A percentile compares a stretch with the other conserved stretches of the same genome.
These are phyloP conservation scores for Alternaria ethzedia DNA, from an alignment of 2,329 filamentous ascomycete species.

Conservation along the genomic window DNA sequence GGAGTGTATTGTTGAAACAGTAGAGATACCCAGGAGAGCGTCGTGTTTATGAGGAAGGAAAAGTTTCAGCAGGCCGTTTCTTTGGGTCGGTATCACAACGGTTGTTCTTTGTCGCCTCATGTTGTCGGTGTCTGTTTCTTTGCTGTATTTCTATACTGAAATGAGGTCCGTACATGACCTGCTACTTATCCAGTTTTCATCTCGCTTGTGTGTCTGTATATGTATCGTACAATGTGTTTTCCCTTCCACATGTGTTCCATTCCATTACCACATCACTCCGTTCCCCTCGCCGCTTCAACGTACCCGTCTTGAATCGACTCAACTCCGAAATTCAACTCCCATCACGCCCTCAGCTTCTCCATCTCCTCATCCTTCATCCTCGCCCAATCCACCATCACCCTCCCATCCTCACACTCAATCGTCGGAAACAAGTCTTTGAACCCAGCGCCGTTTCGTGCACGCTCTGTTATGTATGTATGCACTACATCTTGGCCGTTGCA, in stretches of 20 bases:
- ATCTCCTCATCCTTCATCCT: slow-evolving; percentile 26
- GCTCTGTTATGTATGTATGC: slow-evolving; percentile 18
- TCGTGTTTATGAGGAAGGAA: not conserved
- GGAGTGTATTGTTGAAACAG: not conserved
- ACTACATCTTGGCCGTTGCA: slow-evolving; percentile 26
- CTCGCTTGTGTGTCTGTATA: not conserved
- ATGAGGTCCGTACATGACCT: not conserved
- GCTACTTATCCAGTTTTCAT: not conserved
- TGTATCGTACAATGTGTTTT: not conserved
- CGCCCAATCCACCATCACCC: slow-evolving; percentile 36
- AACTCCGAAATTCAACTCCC: too few relatives aligned
- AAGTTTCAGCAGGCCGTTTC: not conserved
- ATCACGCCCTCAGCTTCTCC: not conserved
- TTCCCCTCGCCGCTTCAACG: not conserved
- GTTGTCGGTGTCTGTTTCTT: not conserved
- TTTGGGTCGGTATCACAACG: not conserved
- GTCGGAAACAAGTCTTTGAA: slow-evolving; percentile 29
- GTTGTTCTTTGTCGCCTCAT: not conserved
- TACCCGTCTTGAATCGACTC: too few relatives aligned
- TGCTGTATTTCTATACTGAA: not conserved
- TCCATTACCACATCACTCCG: not conserved
- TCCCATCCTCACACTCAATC: slow-evolving; percentile 9
- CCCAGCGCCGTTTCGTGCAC: not conserved
- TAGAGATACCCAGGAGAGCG: slow-evolving; percentile 3
- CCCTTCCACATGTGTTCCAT: not conserved